A percentile compares a stretch with the other conserved stretches of the same genome.
These are phyloP conservation scores for Yarrowia bubula DNA, from an alignment of 805 yeast genomes.

Conservation along the genomic window DNA sequence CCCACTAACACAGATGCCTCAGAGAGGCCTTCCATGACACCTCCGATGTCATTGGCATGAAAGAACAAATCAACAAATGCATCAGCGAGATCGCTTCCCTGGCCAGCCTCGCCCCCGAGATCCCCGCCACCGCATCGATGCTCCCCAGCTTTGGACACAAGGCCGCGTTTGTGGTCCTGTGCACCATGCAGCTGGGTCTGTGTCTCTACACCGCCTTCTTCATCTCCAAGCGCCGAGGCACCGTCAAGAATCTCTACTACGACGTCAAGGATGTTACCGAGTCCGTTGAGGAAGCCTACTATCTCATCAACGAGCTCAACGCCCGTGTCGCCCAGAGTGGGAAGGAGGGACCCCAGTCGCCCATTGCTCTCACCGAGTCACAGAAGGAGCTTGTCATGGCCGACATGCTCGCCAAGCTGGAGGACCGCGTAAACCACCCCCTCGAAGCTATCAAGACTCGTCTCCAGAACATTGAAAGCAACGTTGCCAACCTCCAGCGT, in stretches of 20 bases:
- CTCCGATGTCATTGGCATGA: not conserved
- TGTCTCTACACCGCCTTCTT: constrained; percentile 19
- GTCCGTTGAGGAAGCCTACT: constrained; percentile 16
- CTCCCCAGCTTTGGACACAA: constrained; percentile 5
- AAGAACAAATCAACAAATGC: constrained; percentile 16
- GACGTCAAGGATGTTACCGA: constrained; percentile 16
- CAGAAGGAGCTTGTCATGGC: constrained; percentile 26
- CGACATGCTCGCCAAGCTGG: constrained; percentile 19
- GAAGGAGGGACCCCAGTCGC: not conserved
- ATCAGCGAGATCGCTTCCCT: not conserved
- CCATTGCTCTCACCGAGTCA: not conserved
- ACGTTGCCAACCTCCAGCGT: not conserved
- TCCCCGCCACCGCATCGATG: not conserved
- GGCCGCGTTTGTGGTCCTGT: constrained; percentile 2
- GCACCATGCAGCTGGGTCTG: constrained; percentile 10
- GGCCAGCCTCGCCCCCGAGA: not conserved
- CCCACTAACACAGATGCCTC: constrained; percentile 24
- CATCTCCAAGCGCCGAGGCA: constrained; percentile 4
- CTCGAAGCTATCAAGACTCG: constrained; percentile 3
- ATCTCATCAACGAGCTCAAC: constrained; percentile 14
- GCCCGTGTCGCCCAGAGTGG: not conserved
- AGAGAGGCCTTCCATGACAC: constrained; percentile 17
- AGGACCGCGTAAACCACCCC: constrained; percentile 4
- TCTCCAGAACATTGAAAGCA: not conserved
- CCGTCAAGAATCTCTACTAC: constrained; percentile 1